Evolutionary conservation across 73 alveolate genomes (phyloP), one percentile per base, ranked within the genome.

Genomic region (Breviolum minutum): DNA sequence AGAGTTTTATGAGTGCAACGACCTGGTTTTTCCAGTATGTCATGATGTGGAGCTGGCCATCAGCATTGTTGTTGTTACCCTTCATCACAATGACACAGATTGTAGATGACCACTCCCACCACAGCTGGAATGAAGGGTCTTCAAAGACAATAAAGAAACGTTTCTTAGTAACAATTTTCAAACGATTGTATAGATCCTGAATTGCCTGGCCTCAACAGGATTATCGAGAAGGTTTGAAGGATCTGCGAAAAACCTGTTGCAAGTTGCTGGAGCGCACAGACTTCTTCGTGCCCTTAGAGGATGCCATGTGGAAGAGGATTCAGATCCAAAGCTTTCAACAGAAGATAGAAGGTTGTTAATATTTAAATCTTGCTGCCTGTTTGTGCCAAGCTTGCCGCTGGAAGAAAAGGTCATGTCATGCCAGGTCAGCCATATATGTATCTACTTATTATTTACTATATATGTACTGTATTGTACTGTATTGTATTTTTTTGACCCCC

Each of bases 281-380:
- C 98, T 73, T 92, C 80, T 92, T 92, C 63, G 98, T 92, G 64
- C 98, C 98, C 6, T 63, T 92, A 81, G 98, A 92, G 81, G 98
- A 92, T 62, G 69, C 98, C 7, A 81, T 92, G 77, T 92, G 98
- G 98, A 92, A 92, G 74, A 69, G 98, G 60, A 92, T 92, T 27
- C 89, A 81, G 80, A 86, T 6, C 80, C 94, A 26, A 12, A 48
- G 90, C 32, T 16, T 27, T 17, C 63, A 30, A 22, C 87, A 27
- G 7, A 10, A 11, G 19, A 11, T 13, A 30, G 90, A 20, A 40
- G 29, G 54, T 22, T 68, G 30, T 14, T 40, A 19, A 19, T 19
- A 40, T 40, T 40, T 3, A 40, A 40, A 40, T 40, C 3, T 40
- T 40, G 54, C 54, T 40, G 54, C 54, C 54, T 40, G 54, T 3